A percentile compares a stretch with the other conserved stretches of the same genome.
Evolutionary conservation across 441 rosid species (phyloP).

Genomic region (Corymbia calophylla): DNA sequence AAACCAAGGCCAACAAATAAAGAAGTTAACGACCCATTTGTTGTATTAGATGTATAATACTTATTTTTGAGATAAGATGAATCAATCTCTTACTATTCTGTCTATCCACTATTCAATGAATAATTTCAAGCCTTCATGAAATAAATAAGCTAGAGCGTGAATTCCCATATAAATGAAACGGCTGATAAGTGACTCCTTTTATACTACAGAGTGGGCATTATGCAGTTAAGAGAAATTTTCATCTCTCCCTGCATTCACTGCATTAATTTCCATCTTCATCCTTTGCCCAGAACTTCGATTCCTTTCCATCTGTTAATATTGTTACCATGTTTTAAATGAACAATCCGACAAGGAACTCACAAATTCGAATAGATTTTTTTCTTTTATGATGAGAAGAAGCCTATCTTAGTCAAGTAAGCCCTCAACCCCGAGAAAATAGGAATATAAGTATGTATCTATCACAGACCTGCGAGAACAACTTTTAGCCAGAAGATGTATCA

Average conservation of each 20-base stretch:
- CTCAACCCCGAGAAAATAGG: not conserved
- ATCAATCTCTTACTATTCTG: not conserved
- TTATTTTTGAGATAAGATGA: not conserved
- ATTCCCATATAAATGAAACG: not conserved
- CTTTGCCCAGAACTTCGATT: not conserved
- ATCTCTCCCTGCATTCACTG: not conserved
- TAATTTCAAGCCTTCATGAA: no score
- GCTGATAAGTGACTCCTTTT: not conserved
- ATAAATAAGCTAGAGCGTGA: not conserved
- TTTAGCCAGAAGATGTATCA: slow-evolving; percentile 10
- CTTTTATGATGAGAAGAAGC: not conserved
- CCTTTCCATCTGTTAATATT: not conserved
- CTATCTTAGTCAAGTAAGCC: not conserved
- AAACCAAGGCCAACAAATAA: not conserved
- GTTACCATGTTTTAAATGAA: not conserved
- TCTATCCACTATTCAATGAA: not conserved
- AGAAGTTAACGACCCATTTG: not conserved
- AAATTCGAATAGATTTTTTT: not conserved
- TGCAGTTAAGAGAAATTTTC: not conserved
- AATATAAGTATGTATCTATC: not conserved
- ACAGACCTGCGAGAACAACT: not conserved
- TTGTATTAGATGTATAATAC: not conserved
- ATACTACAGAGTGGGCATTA: not conserved
- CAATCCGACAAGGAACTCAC: not conserved
- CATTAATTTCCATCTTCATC: not conserved